phyloP scores from a whole-genome alignment of 2,329 filamentous ascomycete species.

The Cercospora nicotianae region DNA sequence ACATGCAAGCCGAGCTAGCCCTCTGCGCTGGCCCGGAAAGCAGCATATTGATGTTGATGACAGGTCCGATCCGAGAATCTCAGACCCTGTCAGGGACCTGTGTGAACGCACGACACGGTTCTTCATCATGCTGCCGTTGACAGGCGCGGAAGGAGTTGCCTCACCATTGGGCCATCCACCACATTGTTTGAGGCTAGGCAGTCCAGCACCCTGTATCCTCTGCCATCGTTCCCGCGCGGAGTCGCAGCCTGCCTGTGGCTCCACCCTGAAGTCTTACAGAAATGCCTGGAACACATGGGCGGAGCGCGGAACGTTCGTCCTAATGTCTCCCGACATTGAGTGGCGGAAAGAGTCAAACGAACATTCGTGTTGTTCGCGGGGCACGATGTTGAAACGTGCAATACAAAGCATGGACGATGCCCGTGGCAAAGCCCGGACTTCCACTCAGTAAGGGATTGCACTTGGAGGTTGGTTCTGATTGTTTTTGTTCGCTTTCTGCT shows the following conservation, averaged over 20 bases:
- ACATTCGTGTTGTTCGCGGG: slow-evolving; percentile 18
- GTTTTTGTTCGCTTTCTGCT: slow-evolving; percentile 22
- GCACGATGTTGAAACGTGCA: slow-evolving; percentile 24
- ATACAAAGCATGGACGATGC: slow-evolving; percentile 22
- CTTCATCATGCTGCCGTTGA: slow-evolving; percentile 17
- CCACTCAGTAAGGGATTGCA: slow-evolving; percentile 16
- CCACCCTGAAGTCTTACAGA: slow-evolving; percentile 24
- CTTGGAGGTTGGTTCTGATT: slow-evolving; percentile 24
- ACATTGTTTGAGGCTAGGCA: slow-evolving; percentile 7
- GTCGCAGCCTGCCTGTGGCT: slow-evolving; percentile 18
- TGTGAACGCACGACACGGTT: slow-evolving; percentile 20
- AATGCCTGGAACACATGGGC: slow-evolving; percentile 22
- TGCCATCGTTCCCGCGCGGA: slow-evolving; percentile 23
- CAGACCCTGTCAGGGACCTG: slow-evolving; percentile 17
- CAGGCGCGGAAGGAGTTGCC: slow-evolving; percentile 19
- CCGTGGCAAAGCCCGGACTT: slow-evolving; percentile 15
- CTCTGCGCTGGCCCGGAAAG: slow-evolving; percentile 22
- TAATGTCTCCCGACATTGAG: slow-evolving; percentile 23
- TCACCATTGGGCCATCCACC: slow-evolving; percentile 3
- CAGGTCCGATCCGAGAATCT: slow-evolving; percentile 26
- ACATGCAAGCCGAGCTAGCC: not conserved
- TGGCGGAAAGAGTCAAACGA: slow-evolving; percentile 28
- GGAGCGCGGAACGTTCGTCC: slow-evolving; percentile 22
- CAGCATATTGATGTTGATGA: slow-evolving; percentile 22
- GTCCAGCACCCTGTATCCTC: slow-evolving; percentile 20